Percentiles rank a stretch among this genome's conserved stretches.
These are phyloP conservation scores for Fusarium udum DNA, from an alignment of 2,329 filamentous ascomycete species.

Conservation along the genomic window DNA sequence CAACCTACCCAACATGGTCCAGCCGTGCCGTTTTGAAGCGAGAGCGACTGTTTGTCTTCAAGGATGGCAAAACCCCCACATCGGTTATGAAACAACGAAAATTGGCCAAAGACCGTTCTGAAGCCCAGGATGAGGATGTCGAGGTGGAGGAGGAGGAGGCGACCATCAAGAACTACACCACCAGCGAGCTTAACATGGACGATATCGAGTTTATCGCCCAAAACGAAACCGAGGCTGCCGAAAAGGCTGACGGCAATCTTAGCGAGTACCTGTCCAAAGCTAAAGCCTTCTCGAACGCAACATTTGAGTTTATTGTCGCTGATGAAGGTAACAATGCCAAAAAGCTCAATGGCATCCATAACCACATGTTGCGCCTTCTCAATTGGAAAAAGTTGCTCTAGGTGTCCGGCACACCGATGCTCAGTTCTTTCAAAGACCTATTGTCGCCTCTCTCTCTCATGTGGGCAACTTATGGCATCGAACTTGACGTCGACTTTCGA, in stretches of 20 bases:
- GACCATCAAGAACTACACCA: background rate
- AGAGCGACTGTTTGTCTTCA: background rate
- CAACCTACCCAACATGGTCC: background rate
- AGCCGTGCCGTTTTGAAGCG: background rate
- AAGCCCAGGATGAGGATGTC: background rate
- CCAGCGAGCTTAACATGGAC: accelerated
- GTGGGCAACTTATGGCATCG: background rate
- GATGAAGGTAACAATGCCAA: background rate
- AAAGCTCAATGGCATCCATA: background rate
- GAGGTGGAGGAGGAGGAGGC: background rate
- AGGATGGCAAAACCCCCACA: background rate
- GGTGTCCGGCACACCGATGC: background rate
- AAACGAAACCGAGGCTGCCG: background rate
- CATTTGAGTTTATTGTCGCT: background rate
- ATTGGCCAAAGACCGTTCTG: background rate
- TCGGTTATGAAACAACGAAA: background rate
- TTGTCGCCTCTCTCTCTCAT: background rate
- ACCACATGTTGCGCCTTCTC: background rate
- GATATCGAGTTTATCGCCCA: background rate
- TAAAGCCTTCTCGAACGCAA: background rate
- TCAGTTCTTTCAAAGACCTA: accelerated
- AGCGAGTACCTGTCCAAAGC: background rate
- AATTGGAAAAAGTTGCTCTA: accelerated
- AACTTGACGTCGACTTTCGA: background rate
- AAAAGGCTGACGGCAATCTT: background rate